phyloP scores from a whole-genome alignment of 2,329 filamentous ascomycete genomes.

The Ophiostoma tasmaniense region DNA sequence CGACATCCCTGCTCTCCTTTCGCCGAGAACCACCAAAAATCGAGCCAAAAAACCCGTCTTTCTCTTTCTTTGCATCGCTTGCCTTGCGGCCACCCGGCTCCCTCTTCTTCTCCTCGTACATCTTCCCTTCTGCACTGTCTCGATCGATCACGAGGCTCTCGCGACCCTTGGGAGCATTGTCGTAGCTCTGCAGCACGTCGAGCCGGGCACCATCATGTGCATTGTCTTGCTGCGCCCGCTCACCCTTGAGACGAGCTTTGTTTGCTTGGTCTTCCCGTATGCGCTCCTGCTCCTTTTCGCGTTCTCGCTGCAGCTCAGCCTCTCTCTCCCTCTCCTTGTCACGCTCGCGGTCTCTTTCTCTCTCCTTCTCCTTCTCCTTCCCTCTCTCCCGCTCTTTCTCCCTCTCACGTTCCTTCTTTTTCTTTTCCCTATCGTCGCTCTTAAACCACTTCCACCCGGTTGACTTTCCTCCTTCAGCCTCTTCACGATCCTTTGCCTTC shows the following conservation, averaged over 20 bases:
- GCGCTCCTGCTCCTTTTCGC: constrained; percentile 42
- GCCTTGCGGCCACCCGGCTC: constrained; percentile 61
- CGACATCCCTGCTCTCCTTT: constrained; percentile 67
- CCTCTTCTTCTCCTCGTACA: constrained; percentile 77
- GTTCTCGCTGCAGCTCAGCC: constrained; percentile 58
- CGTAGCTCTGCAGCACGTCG: constrained; percentile 80
- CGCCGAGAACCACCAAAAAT: constrained; percentile 88
- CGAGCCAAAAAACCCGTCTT: constrained; percentile 86
- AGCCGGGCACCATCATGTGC: constrained; percentile 71
- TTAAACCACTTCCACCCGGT: constrained; percentile 78
- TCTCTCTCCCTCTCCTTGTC: constrained; percentile 61
- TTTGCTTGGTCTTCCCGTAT: constrained; percentile 43
- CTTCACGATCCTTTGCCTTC: constrained; percentile 62
- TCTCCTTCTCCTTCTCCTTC: constrained; percentile 58
- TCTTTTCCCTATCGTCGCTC: constrained; percentile 67
- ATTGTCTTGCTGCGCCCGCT: constrained; percentile 35
- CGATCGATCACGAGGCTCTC: constrained; percentile 81
- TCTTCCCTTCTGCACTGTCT: constrained; percentile 59
- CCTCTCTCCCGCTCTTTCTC: constrained; percentile 57
- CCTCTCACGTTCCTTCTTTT: constrained; percentile 52
- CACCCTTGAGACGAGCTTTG: constrained; percentile 46
- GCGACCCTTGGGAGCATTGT: constrained; percentile 57
- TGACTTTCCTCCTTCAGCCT: constrained; percentile 60
- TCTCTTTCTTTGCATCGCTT: constrained; percentile 75
- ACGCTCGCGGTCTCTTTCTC: constrained; percentile 65